phyloP scores from a whole-genome alignment of 2,329 filamentous ascomycete species.

The Geosmithia morbida region DNA sequence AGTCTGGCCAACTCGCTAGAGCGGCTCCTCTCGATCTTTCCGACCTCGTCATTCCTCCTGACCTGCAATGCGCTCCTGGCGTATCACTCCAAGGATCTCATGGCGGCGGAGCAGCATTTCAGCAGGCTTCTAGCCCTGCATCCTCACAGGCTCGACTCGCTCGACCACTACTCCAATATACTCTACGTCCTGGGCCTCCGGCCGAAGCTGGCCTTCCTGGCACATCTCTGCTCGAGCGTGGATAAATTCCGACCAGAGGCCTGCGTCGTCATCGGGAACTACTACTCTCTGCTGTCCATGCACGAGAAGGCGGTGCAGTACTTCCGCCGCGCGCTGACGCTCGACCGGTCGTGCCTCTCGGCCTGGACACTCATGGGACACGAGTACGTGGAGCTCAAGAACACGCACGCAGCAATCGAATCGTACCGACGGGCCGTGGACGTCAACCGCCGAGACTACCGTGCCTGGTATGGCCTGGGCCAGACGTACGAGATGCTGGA shows the following conservation, averaged over 20 bases:
- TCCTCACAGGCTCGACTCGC: constrained; percentile 64
- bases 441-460: constrained; percentile 89
- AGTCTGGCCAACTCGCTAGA: constrained; percentile 60
- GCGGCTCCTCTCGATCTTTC: constrained; percentile 73
- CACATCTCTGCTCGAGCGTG: constrained; percentile 76
- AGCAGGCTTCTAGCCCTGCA: constrained; percentile 68
- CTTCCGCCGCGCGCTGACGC: constrained; percentile 79
- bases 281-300: constrained; percentile 85
- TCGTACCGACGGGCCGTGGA: constrained; percentile 92
- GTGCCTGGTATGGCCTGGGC: constrained; percentile 93
- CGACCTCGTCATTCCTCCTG: constrained; percentile 74
- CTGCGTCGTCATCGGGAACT: constrained; percentile 93
- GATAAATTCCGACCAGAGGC: constrained; percentile 97
- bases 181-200: constrained; percentile 82
- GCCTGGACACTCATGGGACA: constrained; percentile 99
- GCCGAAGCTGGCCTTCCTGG: constrained; percentile 83
- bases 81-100: constrained; percentile 79
- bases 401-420: constrained; percentile 94
- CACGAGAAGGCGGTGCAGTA: constrained; percentile 98
- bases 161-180: constrained; percentile 96
- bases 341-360: constrained; percentile 81
- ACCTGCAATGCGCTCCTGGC: constrained; percentile 78
- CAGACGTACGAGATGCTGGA: constrained; percentile 97
- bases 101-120: constrained; percentile 51
- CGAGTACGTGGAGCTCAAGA: constrained; percentile 97